Evolutionary conservation across 139 green algal species (phyloP), one percentile per base, ranked within the genome.

Genomic region (Asterochloris erici): DNA sequence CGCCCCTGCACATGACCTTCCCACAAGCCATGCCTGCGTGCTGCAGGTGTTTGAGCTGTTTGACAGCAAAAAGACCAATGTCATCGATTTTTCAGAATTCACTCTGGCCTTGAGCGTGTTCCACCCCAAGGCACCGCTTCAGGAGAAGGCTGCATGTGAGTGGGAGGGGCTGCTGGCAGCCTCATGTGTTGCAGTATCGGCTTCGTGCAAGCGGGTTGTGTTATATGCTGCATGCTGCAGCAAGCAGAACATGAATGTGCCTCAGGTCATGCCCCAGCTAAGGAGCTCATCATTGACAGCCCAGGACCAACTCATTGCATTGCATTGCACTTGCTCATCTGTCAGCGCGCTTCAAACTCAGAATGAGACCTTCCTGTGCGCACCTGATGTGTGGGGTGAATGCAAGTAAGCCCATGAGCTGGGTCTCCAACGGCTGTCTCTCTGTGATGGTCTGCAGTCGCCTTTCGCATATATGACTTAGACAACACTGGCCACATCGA

Each of bases 41-140:
- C 38, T 77, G 60, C 88, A 92, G 88, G 83, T 93, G 10, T 95
- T 95, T 81, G 79, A 92, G 17, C 47, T 92, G 1, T 95, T 95
- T 86, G 91, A 95, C 82, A 88, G 83, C 27, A 94, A 95, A 78
- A 70, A 86, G 26, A 95, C 95, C 68, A 84, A 89, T 17, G 91
- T 95, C 54, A 91, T 95, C 26, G 91, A 95, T 63, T 95, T 95
- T 91, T 88, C 87, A 4, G 91, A 95, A 81, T 95, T 95, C 87
- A 85, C 92, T 38, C 81, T 83, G 11, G 84, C 86, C 19, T 77
- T 95, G 26, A 87, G 70, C 29, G 90, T 95, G 13, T 95, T 95
- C 84, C 91, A 95, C 78, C 91, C 91, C 9, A 81, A 86, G 28
- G 89, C 91, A 15, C 86, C 86, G 14, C 69, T 89, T 15, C 74